Evolutionary conservation across 2,329 filamentous ascomycete genomes (phyloP).

Genomic region (Raffaelea ambrosiae): DNA sequence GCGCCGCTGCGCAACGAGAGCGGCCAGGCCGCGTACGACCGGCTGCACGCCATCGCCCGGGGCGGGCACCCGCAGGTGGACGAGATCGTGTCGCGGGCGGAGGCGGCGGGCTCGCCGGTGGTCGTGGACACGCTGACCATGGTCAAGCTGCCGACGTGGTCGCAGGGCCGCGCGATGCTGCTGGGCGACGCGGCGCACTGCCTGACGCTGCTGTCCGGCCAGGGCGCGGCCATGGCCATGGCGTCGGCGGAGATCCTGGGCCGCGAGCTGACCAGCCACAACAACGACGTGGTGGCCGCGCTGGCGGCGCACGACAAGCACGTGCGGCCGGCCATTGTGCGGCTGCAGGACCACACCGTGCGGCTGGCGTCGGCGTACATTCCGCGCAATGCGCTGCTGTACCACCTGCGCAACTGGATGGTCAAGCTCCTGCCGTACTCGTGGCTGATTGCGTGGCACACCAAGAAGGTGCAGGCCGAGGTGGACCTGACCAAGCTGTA

Average conservation of each 20-base stretch:
- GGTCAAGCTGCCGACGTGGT: conserved; percentile 1
- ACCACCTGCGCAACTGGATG: conserved; percentile 1
- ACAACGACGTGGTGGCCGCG: not conserved
- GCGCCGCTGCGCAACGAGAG: not conserved
- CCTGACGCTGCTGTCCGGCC: not conserved
- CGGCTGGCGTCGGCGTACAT: not conserved
- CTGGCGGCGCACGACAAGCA: not conserved
- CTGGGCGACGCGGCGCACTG: conserved; percentile 1
- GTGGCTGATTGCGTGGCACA: not conserved
- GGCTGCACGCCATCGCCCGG: not conserved
- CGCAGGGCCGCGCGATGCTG: not conserved
- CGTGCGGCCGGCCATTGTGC: not conserved
- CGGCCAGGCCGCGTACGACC: not conserved
- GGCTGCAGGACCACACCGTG: not conserved
- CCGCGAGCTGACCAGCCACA: not conserved
- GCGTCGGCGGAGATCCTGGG: not conserved
- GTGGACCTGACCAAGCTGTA: not conserved
- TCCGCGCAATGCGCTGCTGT: not conserved
- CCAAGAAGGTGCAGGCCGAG: not conserved
- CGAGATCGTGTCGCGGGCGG: conserved; percentile 17
- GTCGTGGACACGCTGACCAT: not conserved
- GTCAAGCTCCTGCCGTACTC: conserved; percentile 1
- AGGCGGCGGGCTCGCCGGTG: not conserved
- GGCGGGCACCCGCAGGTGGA: conserved; percentile 5
- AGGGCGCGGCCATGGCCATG: conserved; percentile 1